Evolutionary conservation across 2,329 filamentous ascomycete genomes (phyloP).

Genomic region (Trichophyton schoenleinii): DNA sequence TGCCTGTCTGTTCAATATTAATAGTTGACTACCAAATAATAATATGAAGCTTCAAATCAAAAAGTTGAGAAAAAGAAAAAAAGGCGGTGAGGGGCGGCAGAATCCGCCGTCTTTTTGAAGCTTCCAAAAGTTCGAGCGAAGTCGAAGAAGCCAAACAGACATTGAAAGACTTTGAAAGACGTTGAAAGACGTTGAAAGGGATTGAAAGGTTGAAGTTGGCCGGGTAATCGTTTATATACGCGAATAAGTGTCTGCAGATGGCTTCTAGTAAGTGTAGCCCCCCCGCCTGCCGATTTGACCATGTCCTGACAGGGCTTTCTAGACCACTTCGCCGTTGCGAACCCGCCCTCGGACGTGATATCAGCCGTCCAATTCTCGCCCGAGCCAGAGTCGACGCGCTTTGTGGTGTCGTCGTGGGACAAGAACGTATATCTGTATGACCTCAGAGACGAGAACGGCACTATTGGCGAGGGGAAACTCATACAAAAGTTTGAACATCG

Average conservation of each 20-base stretch:
- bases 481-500: slow-evolving; percentile 65
- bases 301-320: not conserved
- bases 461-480: slow-evolving; percentile 49
- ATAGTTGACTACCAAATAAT: too few relatives aligned
- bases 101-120: not conserved
- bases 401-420: slow-evolving; percentile 94
- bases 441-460: slow-evolving; percentile 42
- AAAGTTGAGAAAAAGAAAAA: not conserved
- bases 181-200: too few relatives aligned
- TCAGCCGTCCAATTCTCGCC: slow-evolving; percentile 80
- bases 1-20: too few relatives aligned
- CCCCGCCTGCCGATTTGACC: not conserved
- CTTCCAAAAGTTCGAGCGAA: not conserved
- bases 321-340: slow-evolving; percentile 69
- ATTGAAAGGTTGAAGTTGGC: not conserved
- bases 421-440: slow-evolving; percentile 85
- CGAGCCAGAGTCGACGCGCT: slow-evolving; percentile 54
- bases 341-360: slow-evolving; percentile 75
- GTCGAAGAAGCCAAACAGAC: too few relatives aligned
- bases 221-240: not conserved
- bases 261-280: slow-evolving; percentile 11
- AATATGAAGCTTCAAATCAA: not conserved
- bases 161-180: too few relatives aligned
- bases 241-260: not conserved
- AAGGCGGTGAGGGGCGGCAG: slow-evolving; percentile 1